Percentiles rank a stretch among this genome's conserved stretches.
These are phyloP conservation scores for Eucalyptus shirleyi DNA, from an alignment of 345 rosid species.

Conservation along the genomic window DNA sequence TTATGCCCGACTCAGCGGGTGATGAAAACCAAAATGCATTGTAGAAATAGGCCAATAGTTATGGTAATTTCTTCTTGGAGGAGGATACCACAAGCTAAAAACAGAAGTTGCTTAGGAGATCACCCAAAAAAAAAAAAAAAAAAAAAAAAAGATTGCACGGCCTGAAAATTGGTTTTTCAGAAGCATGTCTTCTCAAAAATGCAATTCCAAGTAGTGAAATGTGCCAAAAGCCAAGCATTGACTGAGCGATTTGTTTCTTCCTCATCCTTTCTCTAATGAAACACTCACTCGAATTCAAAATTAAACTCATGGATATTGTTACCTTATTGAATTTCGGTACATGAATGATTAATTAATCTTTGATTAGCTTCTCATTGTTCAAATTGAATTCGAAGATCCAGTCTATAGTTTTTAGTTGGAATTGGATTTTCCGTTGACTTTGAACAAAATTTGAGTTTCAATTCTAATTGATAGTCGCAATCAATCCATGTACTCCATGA, in stretches of 20 bases:
- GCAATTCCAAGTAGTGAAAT: background rate
- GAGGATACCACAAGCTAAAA: background rate
- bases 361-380: no score
- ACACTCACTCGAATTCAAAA: no score
- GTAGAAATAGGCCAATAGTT: background rate
- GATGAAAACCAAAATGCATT: conserved; percentile 43
- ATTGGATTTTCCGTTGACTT: no score
- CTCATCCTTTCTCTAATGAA: no score
- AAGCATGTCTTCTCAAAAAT: background rate
- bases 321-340: background rate
- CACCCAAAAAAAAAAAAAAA: background rate
- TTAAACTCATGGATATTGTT: background rate
- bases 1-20: conserved; percentile 48
- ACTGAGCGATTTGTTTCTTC: background rate
- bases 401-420: no score
- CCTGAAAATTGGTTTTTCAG: background rate
- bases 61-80: background rate
- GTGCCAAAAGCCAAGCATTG: background rate
- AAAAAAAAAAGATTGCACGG: background rate
- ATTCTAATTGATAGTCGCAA: no score
- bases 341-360: no score
- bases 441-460: no score
- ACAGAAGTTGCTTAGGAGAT: background rate
- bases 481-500: no score
- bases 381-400: no score